phyloP scores from a whole-genome alignment of 495 filamentous ascomycete species.

The Immersiella caudata region DNA sequence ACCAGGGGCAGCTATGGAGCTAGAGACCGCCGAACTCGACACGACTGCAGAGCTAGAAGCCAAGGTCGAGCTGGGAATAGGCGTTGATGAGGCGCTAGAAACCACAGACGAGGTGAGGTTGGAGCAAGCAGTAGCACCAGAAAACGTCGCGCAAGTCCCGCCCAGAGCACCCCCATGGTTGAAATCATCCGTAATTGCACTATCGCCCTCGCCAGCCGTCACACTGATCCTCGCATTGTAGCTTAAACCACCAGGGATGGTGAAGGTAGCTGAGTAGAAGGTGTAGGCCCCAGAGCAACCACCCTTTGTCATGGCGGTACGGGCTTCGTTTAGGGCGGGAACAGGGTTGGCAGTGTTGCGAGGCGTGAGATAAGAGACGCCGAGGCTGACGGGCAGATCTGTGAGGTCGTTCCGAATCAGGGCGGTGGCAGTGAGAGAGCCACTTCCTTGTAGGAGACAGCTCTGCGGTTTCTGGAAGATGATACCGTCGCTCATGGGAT shows the following conservation, averaged over 20 bases:
- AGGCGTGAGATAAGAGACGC: conserved; percentile 54
- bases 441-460: conserved; percentile 46
- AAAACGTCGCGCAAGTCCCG: conserved; percentile 44
- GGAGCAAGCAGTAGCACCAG: conserved; percentile 31
- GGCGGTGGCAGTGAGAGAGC: conserved; percentile 46
- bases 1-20: conserved; percentile 4
- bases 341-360: conserved; percentile 47
- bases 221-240: conserved; percentile 55
- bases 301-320: conserved; percentile 51
- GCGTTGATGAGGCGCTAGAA: conserved; percentile 15
- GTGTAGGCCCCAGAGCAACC: conserved; percentile 56
- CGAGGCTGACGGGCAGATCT: conserved; percentile 45
- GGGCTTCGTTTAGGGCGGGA: conserved; percentile 48
- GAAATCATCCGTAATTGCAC: conserved; percentile 41
- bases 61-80: conserved; percentile 30
- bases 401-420: conserved; percentile 55
- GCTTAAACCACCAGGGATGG: conserved; percentile 48
- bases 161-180: conserved; percentile 44
- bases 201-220: conserved; percentile 42
- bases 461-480: conserved; percentile 51
- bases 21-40: conserved; percentile 16
- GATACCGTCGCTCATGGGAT: conserved; percentile 47
- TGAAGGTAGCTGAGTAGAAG: conserved; percentile 53
- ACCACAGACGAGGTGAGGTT: conserved; percentile 25
- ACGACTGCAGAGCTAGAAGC: conserved; percentile 26